Conservation (phyloP, 805 yeast species). For the Kazachstania bromeliacearum region DNA sequence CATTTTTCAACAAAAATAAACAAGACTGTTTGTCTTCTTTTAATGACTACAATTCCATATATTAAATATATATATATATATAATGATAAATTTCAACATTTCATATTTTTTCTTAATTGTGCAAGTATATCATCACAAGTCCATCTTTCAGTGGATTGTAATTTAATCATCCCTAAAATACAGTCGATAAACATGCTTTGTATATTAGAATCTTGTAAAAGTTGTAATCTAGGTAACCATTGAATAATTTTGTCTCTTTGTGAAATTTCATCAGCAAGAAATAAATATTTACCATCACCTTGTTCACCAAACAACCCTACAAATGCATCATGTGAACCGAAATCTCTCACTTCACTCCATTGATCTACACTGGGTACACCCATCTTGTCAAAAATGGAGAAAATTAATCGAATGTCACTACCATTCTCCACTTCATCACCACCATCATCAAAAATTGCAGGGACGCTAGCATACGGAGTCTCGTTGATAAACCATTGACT, state of each 20-base stretch:
- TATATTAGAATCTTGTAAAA: constrained; percentile 6
- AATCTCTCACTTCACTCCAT: constrained; percentile 34
- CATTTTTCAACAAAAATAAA: neutral
- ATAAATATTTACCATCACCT: constrained; percentile 21
- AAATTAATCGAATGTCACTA: constrained; percentile 53
- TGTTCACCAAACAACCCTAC: constrained; percentile 26
- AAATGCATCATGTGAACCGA: constrained; percentile 27
- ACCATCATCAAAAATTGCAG: constrained; percentile 24
- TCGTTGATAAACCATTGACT: constrained; percentile 40
- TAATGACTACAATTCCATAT: neutral
- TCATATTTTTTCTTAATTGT: neutral
- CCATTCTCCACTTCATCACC: constrained; percentile 19
- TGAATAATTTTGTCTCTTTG: constrained; percentile 9
- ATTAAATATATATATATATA: neutral
- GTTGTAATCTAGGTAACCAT: constrained; percentile 18
- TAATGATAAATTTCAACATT: neutral
- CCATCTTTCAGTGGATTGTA: constrained; percentile 38
- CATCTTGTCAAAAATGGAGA: constrained; percentile 44
- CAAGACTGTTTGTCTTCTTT: neutral
- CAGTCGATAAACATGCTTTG: constrained; percentile 21
- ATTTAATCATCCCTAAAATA: constrained; percentile 36
- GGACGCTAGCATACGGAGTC: neutral
- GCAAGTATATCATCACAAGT: neutral
- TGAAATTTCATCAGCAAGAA: constrained; percentile 5
- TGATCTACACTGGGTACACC: constrained; percentile 48